Percentiles rank a stretch among this genome's conserved stretches.
These are phyloP conservation scores for Trichoderma arundinaceum DNA, from an alignment of 2,329 filamentous ascomycete species.

Conservation along the genomic window DNA sequence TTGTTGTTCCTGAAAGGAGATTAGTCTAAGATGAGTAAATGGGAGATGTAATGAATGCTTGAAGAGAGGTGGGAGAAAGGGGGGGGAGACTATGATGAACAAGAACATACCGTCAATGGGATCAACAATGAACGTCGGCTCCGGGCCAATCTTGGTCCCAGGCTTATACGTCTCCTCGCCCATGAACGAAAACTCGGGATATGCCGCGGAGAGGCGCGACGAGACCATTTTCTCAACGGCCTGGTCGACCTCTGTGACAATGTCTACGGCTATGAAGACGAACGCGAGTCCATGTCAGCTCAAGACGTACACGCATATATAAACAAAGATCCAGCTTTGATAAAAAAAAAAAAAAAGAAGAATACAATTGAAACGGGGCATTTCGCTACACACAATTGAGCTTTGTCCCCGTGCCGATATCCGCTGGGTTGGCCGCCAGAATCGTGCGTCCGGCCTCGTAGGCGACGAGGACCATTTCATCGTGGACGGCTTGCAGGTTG, in stretches of 20 bases:
- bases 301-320: background rate
- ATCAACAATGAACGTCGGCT: conserved; percentile 80
- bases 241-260: conserved; percentile 71
- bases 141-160: conserved; percentile 64
- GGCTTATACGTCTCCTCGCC: conserved; percentile 79
- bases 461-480: conserved; percentile 64
- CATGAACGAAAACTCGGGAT: conserved; percentile 67
- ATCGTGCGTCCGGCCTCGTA: conserved; percentile 70
- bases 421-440: conserved; percentile 62
- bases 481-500: conserved; percentile 66
- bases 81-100: background rate
- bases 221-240: conserved; percentile 69
- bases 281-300: conserved; percentile 18
- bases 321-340: too few species aligned
- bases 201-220: conserved; percentile 55
- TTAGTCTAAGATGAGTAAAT: background rate
- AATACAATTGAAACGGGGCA: background rate
- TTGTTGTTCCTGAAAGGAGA: conserved; percentile 60
- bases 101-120: conserved; percentile 70
- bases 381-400: conserved; percentile 61
- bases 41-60: background rate
- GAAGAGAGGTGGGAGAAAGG: background rate
- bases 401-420: conserved; percentile 64
- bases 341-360: background rate
- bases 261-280: conserved; percentile 61